Evolutionary conservation across 208 protist species (phyloP).

Genomic region (Trypanosoma avium): DNA sequence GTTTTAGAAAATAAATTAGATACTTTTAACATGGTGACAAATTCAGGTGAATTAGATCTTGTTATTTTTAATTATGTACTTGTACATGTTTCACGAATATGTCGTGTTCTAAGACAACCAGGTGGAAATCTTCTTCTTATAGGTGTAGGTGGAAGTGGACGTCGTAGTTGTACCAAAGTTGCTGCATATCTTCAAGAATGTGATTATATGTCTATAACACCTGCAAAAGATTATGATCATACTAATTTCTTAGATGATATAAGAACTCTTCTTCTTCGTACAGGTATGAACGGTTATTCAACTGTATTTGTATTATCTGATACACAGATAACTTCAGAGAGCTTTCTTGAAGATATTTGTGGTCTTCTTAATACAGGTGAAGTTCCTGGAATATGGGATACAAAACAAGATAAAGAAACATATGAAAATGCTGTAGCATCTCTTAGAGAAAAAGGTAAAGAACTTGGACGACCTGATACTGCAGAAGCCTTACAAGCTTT

Average conservation of each 20-base stretch:
- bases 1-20: constrained; percentile 88
- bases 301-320: constrained; percentile 97
- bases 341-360: constrained; percentile 97
- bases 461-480: constrained; percentile 82
- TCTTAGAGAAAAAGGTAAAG: constrained; percentile 83
- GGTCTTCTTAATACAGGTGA: constrained; percentile 97
- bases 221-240: constrained; percentile 94
- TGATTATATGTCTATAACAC: constrained; percentile 91
- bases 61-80: constrained; percentile 97
- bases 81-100: constrained; percentile 95
- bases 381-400: constrained; percentile 94
- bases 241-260: constrained; percentile 96
- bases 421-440: constrained; percentile 88
- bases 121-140: constrained; percentile 95
- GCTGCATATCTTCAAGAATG: constrained; percentile 94
- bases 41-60: constrained; percentile 86
- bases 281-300: constrained; percentile 91
- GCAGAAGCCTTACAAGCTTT: constrained; percentile 82
- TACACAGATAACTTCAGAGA: constrained; percentile 94
- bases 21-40: constrained; percentile 82
- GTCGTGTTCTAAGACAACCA: constrained; percentile 95
- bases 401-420: constrained; percentile 89
- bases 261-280: constrained; percentile 85
- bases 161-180: constrained; percentile 93
- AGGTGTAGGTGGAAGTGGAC: constrained; percentile 96